Base-by-base conservation (phyloP, 805 yeast genomes). In the Wickerhamiella spandovensis region DNA sequence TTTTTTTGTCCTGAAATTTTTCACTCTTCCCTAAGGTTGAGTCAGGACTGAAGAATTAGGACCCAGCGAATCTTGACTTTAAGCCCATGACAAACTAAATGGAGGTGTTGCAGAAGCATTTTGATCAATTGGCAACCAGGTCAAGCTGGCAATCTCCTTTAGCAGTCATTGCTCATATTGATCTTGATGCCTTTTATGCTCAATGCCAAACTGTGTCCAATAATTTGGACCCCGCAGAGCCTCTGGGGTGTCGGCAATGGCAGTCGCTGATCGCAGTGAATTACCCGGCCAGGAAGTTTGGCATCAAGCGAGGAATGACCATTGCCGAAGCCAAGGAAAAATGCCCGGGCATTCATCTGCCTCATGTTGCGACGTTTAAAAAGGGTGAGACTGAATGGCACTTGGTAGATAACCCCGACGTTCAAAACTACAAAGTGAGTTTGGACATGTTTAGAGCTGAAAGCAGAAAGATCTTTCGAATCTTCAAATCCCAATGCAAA, bases 201-300 rank as follows among this genome's bases (percentile, higher is more conserved):
- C 98, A 92, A 62, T 92, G 82, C 28, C 97, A 92, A 60, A 90
- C 83, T 56, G 69, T 85, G 5, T 67, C 96, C 42, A 71, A 86
- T 17, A 82, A 82, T 0, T 66, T 82, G 15, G 65, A 79, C 1
- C 69, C 68, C 1, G 77, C 79, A 2, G 89, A 80, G 54, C 97
- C 98, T 0, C 82, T 92, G 1, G 97, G 88, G 0, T 89, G 97
- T 63, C 86, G 87, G 4, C 98, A 92, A 61, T 92, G 98, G 98
- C 72, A 74, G 46, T 74, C 89, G 0, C 67, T 92, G 2, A 90
- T 92, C 52, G 98, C 98, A 0, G 94, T 92, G 0, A 69, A 67
- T 53, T 70, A 70, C 64, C 84, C 96, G 0, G 97, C 98, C 0
- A 71, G 97, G 39, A 78, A 79, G 49, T 88, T 62, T 62, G 96